phyloP scores from a whole-genome alignment of 768 basidiomycete genomes.

The Collybia sordida region DNA sequence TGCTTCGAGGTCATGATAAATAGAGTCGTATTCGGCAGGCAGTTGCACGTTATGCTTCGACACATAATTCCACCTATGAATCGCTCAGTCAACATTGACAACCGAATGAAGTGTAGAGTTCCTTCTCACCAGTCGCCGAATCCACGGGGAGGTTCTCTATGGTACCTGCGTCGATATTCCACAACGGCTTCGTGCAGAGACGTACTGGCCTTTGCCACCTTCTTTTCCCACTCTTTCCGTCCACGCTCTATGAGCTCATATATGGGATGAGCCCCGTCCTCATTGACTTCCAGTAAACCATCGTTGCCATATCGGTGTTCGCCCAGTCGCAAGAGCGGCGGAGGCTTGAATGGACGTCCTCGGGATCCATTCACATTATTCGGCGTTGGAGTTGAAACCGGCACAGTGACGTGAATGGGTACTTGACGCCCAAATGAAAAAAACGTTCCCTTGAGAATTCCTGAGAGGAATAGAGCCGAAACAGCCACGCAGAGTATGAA shows the following conservation, averaged over 20 bases:
- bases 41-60: conserved; percentile 4
- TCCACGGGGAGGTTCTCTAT: conserved; percentile 3
- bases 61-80: conserved; percentile 5
- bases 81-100: neutral
- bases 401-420: neutral
- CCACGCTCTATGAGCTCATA: conserved; percentile 2
- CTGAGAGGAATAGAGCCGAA: conserved; percentile 1
- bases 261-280: conserved; percentile 4
- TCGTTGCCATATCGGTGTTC: neutral
- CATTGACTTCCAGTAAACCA: conserved; percentile 4
- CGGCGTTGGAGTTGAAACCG: neutral
- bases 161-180: conserved; percentile 8
- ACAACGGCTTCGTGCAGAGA: conserved; percentile 1
- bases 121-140: conserved; percentile 5
- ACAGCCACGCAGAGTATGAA: neutral
- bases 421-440: neutral
- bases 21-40: conserved; percentile 8
- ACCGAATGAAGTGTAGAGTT: neutral
- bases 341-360: neutral
- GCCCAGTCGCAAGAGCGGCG: neutral
- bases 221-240: neutral
- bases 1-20: conserved; percentile 9
- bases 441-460: neutral
- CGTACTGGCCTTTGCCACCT: conserved; percentile 2
- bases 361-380: neutral